Base-by-base conservation (phyloP, 2,329 filamentous ascomycete species). In the Venturia carpophila region DNA sequence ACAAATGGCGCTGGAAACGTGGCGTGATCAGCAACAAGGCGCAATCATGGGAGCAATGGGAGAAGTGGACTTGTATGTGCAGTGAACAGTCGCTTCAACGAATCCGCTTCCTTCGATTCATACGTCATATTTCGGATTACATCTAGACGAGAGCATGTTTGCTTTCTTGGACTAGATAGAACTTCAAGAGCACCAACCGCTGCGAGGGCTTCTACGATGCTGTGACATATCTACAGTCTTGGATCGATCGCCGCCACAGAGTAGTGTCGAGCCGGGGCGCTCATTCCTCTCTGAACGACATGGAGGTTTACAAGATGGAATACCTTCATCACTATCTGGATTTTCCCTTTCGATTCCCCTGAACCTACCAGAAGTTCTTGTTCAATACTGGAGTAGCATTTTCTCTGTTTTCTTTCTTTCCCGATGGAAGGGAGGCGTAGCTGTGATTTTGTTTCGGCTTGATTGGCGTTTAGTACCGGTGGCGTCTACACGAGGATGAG, bases 1-100 rank as follows among this genome's bases (percentile, higher is more conserved):
- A 55, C 91, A 95, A 71, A 92, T 94, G 70, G 94, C 94, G 5
- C 96, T 99, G 73, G 88, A 92, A 75, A 92, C 95, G 70, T 97
- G 92, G 92, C 86, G 90, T 42, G 92, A 96, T 72, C 88, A 87
- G 69, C 83, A 87, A 71, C 80, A 82, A 67, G 82, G 84, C 42
- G 79, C 83, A 70, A 81, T 85, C 56, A 82, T 84, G 63, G 88
- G 87, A 55, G 87, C 88, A 69, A 87, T 95, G 55, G 92, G 91
- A 69, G 92, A 96, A 80, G 95, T 96, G 75, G 90, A 96, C 75
- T 84, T 94, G 67, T 93, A 89, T 78, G 60, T 66, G 27, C 64
- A 66, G 27, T 66, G 64, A 65, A n/a, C 5, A 9, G 27, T 17
- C 52, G 30, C 2, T n/a, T 58, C 15, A n/a, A 58, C 30, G 3